Evolutionary conservation across 192 early-diverging fungal genomes (phyloP), one percentile per base, ranked within the genome.

Genomic region (Backusella macrospora): DNA sequence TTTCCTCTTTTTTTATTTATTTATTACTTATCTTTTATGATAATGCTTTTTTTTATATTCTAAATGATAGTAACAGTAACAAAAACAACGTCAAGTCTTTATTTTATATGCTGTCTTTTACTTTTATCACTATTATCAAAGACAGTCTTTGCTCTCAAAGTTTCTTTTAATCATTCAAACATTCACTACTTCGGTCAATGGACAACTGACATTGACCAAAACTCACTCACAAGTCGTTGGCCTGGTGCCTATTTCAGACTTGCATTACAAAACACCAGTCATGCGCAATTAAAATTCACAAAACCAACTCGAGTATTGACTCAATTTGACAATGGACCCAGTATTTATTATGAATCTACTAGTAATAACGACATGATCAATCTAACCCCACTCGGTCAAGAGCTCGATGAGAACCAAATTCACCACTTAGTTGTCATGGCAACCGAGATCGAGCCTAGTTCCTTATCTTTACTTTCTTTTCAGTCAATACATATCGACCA

Each of bases 231-330:
- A 70, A 73, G 71, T 52, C 46, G 67, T 34, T 78, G 76, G 76
- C 76, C 76, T 18, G 76, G 76, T 23, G 76, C 76, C 18, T 78
- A 78, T 62, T 52, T 72, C 18, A 73, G 73, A 55, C 38, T 67
- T 12, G 65, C 64, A 15, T 23, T 73, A 23, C 21, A 68, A 37
- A 63, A 68, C 29, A 67, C 66, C 0, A 49, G 66, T 10, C 26
- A 34, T 18, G 37, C 73, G 9, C 34, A 37, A 43, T 38, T 78
- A 6, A 39, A 45, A 34, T 45, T 78, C 23, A 49, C 43, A 9
- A 59, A 62, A 26, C 59, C 76, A 1, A 73, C 62, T 1, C 21
- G 44, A 6, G 23, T 78, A 16, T 43, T 46, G 10, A 62, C 64
- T 5, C 63, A 69, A 39, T 47, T 78, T 18, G 43, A 73, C 29